phyloP scores from a whole-genome alignment of 2,329 filamentous ascomycete species.

The Triangularia verruculosa region DNA sequence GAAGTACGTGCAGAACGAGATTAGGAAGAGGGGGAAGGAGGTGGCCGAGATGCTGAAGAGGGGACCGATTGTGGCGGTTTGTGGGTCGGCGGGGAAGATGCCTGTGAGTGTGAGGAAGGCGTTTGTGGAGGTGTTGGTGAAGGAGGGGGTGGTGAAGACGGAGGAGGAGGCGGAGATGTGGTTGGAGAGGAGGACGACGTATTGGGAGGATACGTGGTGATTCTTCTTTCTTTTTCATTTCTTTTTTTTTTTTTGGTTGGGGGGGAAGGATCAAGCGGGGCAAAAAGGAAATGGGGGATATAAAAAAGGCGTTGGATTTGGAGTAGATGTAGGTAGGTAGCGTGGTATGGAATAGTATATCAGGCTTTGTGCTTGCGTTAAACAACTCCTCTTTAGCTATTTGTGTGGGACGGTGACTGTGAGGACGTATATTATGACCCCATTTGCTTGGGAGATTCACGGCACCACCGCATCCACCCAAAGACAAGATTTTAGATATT shows the following conservation, averaged over 20 bases:
- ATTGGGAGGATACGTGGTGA: constrained; percentile 62
- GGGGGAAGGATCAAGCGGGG: neutral
- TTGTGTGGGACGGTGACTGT: too few relatives aligned
- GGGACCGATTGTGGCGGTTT: constrained; percentile 50
- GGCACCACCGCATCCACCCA: neutral
- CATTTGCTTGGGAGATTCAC: too few relatives aligned
- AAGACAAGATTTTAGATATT: neutral
- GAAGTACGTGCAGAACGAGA: constrained; percentile 55
- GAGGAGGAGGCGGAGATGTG: constrained; percentile 39
- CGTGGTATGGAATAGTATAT: too few relatives aligned
- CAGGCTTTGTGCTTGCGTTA: too few relatives aligned
- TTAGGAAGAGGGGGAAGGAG: constrained; percentile 42
- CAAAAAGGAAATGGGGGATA: neutral
- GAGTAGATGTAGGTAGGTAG: too few relatives aligned
- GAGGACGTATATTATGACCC: too few relatives aligned
- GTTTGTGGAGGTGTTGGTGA: constrained; percentile 48
- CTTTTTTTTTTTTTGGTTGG: neutral
- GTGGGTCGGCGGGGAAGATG: constrained; percentile 58
- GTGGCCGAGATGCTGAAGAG: constrained; percentile 39
- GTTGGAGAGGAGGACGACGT: constrained; percentile 36
- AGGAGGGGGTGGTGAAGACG: constrained; percentile 34
- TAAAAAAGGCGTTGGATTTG: too few relatives aligned
- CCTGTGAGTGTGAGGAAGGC: constrained; percentile 53
- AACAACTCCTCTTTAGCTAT: too few relatives aligned
- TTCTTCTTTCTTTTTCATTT: too few relatives aligned